Percentiles rank a stretch among this genome's conserved stretches.
Conservation (phyloP, 2,329 filamentous ascomycete species). For the Diaporthe sp. region DNA sequence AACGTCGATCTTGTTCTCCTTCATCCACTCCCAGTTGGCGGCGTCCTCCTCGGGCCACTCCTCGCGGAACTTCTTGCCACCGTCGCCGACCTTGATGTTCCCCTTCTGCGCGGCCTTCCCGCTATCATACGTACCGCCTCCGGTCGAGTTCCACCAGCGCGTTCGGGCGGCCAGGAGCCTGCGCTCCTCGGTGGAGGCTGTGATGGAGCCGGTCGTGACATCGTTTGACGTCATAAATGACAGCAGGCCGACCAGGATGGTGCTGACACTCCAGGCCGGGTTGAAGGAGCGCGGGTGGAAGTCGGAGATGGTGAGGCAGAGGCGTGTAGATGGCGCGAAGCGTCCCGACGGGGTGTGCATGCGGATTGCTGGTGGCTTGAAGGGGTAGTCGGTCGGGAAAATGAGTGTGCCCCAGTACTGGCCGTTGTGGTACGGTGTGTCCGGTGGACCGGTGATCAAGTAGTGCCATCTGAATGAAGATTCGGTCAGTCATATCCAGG, state of each 20-base stretch:
- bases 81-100: conserved; percentile 92
- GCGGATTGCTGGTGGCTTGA: conserved; percentile 95
- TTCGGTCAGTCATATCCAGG: conserved; percentile 39
- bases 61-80: conserved; percentile 87
- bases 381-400: conserved; percentile 97
- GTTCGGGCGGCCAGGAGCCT: conserved; percentile 82
- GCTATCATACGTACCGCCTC: conserved; percentile 80
- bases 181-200: conserved; percentile 81
- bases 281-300: conserved; percentile 99
- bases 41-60: conserved; percentile 93
- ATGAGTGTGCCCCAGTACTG: conserved; percentile 99
- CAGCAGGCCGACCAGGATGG: conserved; percentile 92
- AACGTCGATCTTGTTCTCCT: conserved; percentile 82
- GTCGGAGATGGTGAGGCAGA: conserved; percentile 96
- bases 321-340: conserved; percentile 91
- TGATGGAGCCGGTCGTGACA: conserved; percentile 95
- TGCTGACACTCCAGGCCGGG: conserved; percentile 97
- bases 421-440: conserved; percentile 92
- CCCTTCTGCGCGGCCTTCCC: conserved; percentile 71
- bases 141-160: conserved; percentile 97
- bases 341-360: conserved; percentile 98
- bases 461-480: conserved; percentile 81
- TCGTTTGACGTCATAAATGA: conserved; percentile 99
- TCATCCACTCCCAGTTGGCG: conserved; percentile 95
- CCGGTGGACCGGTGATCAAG: conserved; percentile 92